Conservation (phyloP, 106 monocot species). For the Cymbidium sinense region DNA sequence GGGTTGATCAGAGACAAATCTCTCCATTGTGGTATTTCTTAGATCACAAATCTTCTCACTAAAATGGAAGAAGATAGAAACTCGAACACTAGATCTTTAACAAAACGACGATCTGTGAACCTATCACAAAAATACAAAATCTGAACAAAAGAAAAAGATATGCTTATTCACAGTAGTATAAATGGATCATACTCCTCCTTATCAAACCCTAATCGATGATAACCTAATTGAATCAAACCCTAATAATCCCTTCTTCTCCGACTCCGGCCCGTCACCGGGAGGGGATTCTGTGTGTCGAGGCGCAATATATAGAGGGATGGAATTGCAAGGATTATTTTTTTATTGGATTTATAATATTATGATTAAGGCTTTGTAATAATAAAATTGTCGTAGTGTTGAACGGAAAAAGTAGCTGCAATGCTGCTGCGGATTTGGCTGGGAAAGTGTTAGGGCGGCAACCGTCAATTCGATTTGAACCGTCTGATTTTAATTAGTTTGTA, state of each 20-base stretch:
- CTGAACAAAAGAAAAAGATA: background rate
- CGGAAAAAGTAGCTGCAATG: background rate
- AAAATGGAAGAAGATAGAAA: conserved; percentile 6
- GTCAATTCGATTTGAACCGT: background rate
- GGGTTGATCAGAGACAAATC: background rate
- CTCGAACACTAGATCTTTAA: conserved; percentile 1
- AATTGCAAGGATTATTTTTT: background rate
- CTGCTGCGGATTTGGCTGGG: too few species aligned
- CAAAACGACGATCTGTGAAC: conserved; percentile 7
- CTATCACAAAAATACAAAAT: background rate
- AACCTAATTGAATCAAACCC: too few species aligned
- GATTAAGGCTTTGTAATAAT: background rate
- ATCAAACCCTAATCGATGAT: too few species aligned
- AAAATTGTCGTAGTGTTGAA: background rate
- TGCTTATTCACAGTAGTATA: background rate
- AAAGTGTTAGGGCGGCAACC: background rate
- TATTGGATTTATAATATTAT: background rate
- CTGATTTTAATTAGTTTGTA: background rate
- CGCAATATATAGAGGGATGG: background rate
- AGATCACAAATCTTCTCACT: conserved; percentile 7
- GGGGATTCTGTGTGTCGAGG: background rate
- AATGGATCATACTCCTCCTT: background rate
- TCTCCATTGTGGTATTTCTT: background rate
- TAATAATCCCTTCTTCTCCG: background rate
- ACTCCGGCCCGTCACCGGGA: background rate